Evolutionary conservation across 2,329 filamentous ascomycete genomes (phyloP), one percentile per base, ranked within the genome.

Genomic region (Trichophyton equinum): DNA sequence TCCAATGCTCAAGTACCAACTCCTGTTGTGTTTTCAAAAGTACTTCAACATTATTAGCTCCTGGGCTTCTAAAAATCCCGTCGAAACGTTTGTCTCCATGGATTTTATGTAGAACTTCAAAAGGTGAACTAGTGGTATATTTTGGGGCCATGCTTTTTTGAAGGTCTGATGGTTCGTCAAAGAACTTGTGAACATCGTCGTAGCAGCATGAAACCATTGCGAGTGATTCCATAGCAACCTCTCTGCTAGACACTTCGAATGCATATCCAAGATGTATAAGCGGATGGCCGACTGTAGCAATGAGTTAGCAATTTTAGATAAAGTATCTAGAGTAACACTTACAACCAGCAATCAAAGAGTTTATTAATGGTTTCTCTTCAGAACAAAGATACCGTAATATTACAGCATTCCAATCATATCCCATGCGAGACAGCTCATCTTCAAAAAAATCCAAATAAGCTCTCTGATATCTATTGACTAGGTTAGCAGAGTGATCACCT

Each of bases 261-360:
- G 91, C 94, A 71, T 95, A 96, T n/a, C 85, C 91, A 1, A 99
- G 81, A 69, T 97, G 94, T 62, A 97, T 94, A n/a, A 97, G 78
- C 1, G 92, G 89, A 68, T 96, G 89, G 18, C 87, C 92, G 63
- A 96, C 88, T 92, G 65, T 3, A 47, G 22, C 18, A 27, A 53
- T 13, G 7, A 22, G 5, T 53, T 30, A 53, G 22, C 11, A 60
- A 47, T 30, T 30, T 30, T 30, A 22, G 20, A 7, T 7, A 8
- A 11, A 18, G 44, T 25, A 20, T 22, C 1, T 76, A 25, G 38
- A 33, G 15, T 44, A 33, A 40, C 27, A 74, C 88, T 61, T 82
- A 94, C 89, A 81, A 60, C 89, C 90, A 51, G 85, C 81, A 60
- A 95, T 84, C 44, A 96, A 75, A 42, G 86, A 85, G 74, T 95